Evolutionary conservation across 1,284 basidiomycete species (phyloP).

Genomic region (Marasmius oreades): DNA sequence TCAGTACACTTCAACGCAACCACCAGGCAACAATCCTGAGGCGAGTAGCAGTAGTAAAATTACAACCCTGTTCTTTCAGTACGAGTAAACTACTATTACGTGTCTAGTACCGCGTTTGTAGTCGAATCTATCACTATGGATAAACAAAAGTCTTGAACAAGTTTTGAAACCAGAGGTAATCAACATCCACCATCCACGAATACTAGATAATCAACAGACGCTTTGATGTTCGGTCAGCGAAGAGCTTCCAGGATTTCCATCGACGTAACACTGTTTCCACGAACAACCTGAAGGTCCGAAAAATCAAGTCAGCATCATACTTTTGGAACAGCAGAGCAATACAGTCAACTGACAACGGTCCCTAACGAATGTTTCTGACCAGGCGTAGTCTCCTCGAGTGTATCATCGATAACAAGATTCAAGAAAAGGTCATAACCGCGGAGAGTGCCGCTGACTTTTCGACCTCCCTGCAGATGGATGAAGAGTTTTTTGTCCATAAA

Average conservation of each 20-base stretch:
- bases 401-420: constrained; percentile 97
- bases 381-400: constrained; percentile 85
- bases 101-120: no score
- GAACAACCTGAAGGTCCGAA: constrained; percentile 71
- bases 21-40: no score
- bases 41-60: no score
- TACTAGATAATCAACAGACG: background rate
- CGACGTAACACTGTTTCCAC: constrained; percentile 91
- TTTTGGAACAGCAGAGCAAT: background rate
- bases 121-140: no score
- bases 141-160: background rate
- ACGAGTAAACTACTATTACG: no score
- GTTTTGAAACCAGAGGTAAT: background rate
- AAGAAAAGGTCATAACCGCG: constrained; percentile 99
- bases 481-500: constrained; percentile 99
- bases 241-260: constrained; percentile 80
- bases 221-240: constrained; percentile 33
- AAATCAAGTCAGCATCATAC: constrained; percentile 14
- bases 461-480: constrained; percentile 93
- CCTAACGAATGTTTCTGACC: constrained; percentile 91
- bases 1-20: no score
- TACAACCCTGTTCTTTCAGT: no score
- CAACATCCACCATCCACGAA: background rate
- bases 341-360: constrained; percentile 73
- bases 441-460: constrained; percentile 93